phyloP scores from a whole-genome alignment of 78 protist genomes.

The Dictyostelium intermedium region DNA sequence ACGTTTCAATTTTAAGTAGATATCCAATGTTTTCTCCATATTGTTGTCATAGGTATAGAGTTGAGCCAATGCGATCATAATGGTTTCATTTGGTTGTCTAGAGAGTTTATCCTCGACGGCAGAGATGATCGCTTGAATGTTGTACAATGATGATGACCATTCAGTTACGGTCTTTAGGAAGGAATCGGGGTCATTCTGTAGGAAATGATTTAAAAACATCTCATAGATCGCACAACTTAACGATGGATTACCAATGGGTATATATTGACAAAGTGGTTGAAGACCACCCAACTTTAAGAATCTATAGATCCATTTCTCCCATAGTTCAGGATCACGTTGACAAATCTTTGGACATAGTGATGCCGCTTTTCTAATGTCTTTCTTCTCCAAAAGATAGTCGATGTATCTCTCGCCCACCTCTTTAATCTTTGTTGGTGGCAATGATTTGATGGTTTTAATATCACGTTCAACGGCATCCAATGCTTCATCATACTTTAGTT shows the following conservation, averaged over 20 bases:
- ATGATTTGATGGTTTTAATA: neutral
- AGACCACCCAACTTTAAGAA: constrained; percentile 63
- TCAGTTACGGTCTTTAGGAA: constrained; percentile 53
- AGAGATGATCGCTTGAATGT: constrained; percentile 46
- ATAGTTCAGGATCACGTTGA: constrained; percentile 53
- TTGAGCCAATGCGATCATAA: constrained; percentile 78
- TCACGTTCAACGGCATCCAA: constrained; percentile 71
- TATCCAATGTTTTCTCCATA: constrained; percentile 81
- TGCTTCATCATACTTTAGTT: constrained; percentile 84
- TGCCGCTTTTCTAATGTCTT: constrained; percentile 81
- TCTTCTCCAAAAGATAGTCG: constrained; percentile 51
- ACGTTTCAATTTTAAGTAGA: constrained; percentile 61
- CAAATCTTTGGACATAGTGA: constrained; percentile 63
- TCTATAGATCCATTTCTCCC: constrained; percentile 84
- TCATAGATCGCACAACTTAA: constrained; percentile 80
- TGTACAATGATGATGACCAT: constrained; percentile 87
- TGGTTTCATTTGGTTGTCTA: constrained; percentile 28
- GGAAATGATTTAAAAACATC: constrained; percentile 69
- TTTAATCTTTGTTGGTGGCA: constrained; percentile 12
- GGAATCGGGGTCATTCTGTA: constrained; percentile 39
- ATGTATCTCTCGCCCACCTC: constrained; percentile 89
- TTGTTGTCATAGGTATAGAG: constrained; percentile 65
- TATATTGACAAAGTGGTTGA: constrained; percentile 75
- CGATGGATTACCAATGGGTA: constrained; percentile 80
- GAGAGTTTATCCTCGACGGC: constrained; percentile 43